Conservation (phyloP, 441 rosid species). For the Croton setiger region DNA sequence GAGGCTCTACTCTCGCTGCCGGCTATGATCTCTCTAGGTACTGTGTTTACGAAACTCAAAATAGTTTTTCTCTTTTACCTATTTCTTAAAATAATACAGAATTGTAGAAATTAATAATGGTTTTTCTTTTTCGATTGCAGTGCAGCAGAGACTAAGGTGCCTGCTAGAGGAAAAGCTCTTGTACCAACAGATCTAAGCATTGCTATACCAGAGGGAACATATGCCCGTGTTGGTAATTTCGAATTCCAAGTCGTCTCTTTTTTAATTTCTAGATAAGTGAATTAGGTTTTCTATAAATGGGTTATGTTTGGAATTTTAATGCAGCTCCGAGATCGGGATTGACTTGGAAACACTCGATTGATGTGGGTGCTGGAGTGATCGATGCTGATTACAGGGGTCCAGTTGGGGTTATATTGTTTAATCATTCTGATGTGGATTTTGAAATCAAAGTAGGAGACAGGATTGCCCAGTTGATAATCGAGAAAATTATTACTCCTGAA, state of each 20-base stretch:
- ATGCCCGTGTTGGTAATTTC: slow-evolving; percentile 69
- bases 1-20: slow-evolving; percentile 48
- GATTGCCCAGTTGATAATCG: slow-evolving; percentile 66
- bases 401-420: slow-evolving; percentile 69
- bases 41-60: neutral
- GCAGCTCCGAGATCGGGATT: slow-evolving; percentile 81
- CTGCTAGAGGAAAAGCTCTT: slow-evolving; percentile 80
- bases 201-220: slow-evolving; percentile 73
- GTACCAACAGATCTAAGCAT: slow-evolving; percentile 78
- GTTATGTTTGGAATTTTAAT: neutral
- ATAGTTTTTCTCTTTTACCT: neutral
- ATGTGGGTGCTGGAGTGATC: slow-evolving; percentile 81
- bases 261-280: neutral
- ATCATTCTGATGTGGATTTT: slow-evolving; percentile 61
- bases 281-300: neutral
- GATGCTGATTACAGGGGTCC: slow-evolving; percentile 82
- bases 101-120: neutral
- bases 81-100: neutral
- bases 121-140: slow-evolving; percentile 22
- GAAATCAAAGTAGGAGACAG: slow-evolving; percentile 64
- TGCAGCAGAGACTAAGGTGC: slow-evolving; percentile 56
- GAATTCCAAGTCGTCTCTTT: neutral
- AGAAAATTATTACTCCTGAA: slow-evolving; percentile 63
- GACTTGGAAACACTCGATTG: slow-evolving; percentile 76
- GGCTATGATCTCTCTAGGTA: slow-evolving; percentile 88